Evolutionary conservation across 2,329 filamentous ascomycete genomes (phyloP).

Genomic region (Xylariaceae sp.): DNA sequence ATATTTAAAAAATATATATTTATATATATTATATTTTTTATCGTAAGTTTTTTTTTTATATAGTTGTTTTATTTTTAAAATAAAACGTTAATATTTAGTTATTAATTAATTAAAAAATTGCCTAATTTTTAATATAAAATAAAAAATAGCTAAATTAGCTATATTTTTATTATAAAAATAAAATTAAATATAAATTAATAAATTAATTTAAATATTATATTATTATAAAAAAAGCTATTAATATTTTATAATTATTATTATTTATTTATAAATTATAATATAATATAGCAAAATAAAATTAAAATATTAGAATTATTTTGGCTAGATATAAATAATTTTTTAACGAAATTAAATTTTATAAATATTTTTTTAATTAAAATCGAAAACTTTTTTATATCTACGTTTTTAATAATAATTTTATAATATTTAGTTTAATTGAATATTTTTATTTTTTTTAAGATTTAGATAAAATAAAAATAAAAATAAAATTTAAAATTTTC

Average conservation of each 20-base stretch:
- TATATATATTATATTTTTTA: background rate
- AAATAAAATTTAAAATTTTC: background rate
- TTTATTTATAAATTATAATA: too few relatives aligned
- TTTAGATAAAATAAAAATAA: background rate
- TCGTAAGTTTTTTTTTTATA: background rate
- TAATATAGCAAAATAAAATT: too few relatives aligned
- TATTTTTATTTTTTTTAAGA: background rate
- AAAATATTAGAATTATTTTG: too few relatives aligned
- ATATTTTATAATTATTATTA: too few relatives aligned
- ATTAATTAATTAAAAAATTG: background rate
- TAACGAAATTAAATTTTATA: too few relatives aligned
- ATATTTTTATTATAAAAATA: background rate
- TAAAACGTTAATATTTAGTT: background rate
- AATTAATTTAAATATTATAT: background rate
- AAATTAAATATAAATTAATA: background rate
- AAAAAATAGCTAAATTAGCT: background rate
- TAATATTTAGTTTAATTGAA: background rate
- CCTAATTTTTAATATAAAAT: background rate
- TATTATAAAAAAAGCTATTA: background rate
- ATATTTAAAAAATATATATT: background rate
- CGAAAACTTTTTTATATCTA: too few relatives aligned
- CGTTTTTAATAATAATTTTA: background rate
- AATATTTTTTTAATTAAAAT: too few relatives aligned
- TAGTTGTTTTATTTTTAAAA: background rate
- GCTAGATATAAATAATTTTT: too few relatives aligned